Evolutionary conservation across 164 flowering plant genomes (phyloP).

Genomic region (Taxillus chinensis): DNA sequence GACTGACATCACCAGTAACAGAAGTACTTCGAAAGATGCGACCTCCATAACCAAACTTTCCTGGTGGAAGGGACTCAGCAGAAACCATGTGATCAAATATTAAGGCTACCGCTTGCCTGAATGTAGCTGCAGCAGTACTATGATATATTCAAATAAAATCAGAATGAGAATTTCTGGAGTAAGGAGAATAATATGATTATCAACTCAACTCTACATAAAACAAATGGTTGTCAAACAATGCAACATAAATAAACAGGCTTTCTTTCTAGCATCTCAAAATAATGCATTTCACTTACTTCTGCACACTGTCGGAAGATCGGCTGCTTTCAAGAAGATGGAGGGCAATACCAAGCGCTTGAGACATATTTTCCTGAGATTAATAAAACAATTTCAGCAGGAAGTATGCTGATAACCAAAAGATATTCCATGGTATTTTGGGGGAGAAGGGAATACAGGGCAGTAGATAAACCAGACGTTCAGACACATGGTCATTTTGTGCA

Average conservation of each 20-base stretch:
- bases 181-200: background rate
- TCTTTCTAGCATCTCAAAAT: background rate
- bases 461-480: too few relatives aligned
- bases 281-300: conserved; percentile 51
- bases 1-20: conserved; percentile 71
- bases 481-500: too few relatives aligned
- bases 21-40: conserved; percentile 56
- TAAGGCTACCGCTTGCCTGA: conserved; percentile 96
- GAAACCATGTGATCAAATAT: conserved; percentile 77
- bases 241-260: too few relatives aligned
- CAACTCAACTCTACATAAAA: background rate
- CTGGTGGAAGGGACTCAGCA: conserved; percentile 77
- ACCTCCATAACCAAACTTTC: conserved; percentile 56
- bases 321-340: conserved; percentile 81
- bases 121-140: conserved; percentile 99
- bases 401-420: background rate
- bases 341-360: conserved; percentile 84
- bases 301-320: conserved; percentile 85
- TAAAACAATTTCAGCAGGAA: conserved; percentile 4
- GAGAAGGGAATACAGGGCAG: too few relatives aligned
- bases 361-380: conserved; percentile 62
- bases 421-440: too few relatives aligned
- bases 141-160: conserved; percentile 13
- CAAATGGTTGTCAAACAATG: too few relatives aligned
- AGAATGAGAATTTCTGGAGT: background rate